Evolutionary conservation across 2,329 filamentous ascomycete species (phyloP), one percentile per base, ranked within the genome.

Genomic region (Penicillium janthinellum): DNA sequence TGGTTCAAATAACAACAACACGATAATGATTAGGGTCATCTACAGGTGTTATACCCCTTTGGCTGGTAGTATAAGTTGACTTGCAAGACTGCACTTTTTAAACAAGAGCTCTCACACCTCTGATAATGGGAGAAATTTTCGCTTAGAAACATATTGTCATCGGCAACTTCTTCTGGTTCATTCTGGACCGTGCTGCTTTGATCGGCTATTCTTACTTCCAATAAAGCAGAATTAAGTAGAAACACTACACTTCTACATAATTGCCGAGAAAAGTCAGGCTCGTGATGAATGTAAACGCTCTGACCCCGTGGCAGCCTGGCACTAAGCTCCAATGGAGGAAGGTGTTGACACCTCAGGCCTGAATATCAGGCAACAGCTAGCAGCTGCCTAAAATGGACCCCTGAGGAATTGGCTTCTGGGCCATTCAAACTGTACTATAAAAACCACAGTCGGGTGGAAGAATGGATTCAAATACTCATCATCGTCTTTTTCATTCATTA

Each of bases 301-400:
- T 52, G 35, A 39, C 49, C 49, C 22, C 22, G 17, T 52, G 35
- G 38, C 20, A 17, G 51, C 22, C 51, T 31, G 17, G 38, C 22
- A 5, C 37, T 28, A 53, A 44, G 20, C 14, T 37, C 38, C 25
- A 41, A 39, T 42, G 10, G 6, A 42, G 51, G 8, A 31, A 44
- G 37, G 38, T 20, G 25, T 53, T 5, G 51, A 42, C 51, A 31
- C 38, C 37, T 42, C 38, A 42, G 38, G 51, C 39, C 37, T 2
- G 12, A 28, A 14, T 8, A 31, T 15, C 38, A 53, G 53, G 44
- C 53, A 55, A 17, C 54, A 56, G 54, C 54, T 49, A 39, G 42
- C 44, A 41, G 54, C 17, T 56, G 54, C 54, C 54, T 56, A 44
- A 38, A 39, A 31, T 31, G 42, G 34, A 17, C 51, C 42, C 20